These are phyloP conservation scores for Alloteropsis semialata DNA, from an alignment of 176 grass and related monocot species.

Conservation along the genomic window DNA sequence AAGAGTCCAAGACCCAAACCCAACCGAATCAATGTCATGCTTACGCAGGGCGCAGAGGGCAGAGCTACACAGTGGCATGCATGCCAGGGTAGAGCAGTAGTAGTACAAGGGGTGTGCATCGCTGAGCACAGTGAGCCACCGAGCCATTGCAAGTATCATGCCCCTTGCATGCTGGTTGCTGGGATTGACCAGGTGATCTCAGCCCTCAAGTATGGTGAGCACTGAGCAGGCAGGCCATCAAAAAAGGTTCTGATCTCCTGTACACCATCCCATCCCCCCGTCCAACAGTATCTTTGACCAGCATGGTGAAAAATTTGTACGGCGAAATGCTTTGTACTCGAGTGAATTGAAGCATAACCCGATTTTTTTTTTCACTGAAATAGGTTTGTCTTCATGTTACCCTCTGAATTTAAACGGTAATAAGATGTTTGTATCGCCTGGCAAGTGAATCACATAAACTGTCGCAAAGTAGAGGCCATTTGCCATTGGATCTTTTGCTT, in stretches of 20 bases:
- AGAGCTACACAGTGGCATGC: not conserved
- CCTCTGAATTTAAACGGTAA: not conserved
- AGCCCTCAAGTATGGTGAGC: constrained; percentile 12
- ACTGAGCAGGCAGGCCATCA: constrained; percentile 26
- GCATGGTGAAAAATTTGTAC: not conserved
- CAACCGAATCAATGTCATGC: constrained; percentile 9
- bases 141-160: constrained; percentile 24
- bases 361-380: not conserved
- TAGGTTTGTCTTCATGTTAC: not conserved
- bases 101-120: not conserved
- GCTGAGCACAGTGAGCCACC: not conserved
- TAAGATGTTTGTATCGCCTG: not conserved
- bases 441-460: not conserved
- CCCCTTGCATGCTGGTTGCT: not conserved
- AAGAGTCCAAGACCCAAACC: not conserved
- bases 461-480: not conserved
- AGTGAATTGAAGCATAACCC: not conserved
- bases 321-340: not conserved
- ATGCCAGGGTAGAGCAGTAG: not conserved
- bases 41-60: not conserved
- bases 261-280: not conserved
- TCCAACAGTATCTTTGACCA: constrained; percentile 30
- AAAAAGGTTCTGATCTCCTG: not conserved
- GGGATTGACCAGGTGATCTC: constrained; percentile 36
- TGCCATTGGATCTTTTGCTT: constrained; percentile 19